Base-by-base conservation (phyloP, 441 rosid genomes). In the Geranium incanum region DNA sequence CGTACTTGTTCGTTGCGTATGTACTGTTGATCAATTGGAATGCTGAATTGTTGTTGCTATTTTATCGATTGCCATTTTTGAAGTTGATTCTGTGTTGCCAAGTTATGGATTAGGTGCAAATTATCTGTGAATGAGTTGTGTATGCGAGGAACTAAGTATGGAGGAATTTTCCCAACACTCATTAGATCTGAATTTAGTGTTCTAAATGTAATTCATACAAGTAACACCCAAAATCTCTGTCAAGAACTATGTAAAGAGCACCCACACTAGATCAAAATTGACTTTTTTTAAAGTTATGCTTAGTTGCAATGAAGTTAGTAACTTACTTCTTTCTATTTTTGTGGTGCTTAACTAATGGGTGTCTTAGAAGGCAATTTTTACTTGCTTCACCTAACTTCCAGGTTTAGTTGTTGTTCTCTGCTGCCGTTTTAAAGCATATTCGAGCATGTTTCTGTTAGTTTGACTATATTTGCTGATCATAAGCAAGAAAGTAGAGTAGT, bases 1-100 rank as follows among this genome's bases (percentile, higher is more conserved):
- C 33, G 2, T 59, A 59, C 64, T 59, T 18, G 64, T 59, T 18
- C 12, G 64, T 18, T 59, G 18, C 23, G 1, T 59, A 1, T 21
- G 23, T 7, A 59, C 64, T 59, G 3, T 59, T 59, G 64, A 59
- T 59, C 64, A 16, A 21, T 59, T 59, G 64, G 64, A 59, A 59
- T 59, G 64, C 64, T 6, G 8, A 1, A 18, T 59, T 45, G 21
- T 28, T 48, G 18, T 59, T 59, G 28, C 57, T 48, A 15, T 48
- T 48, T 11, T 48, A 11, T 48, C n/a, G 57, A 15, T 48, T 48
- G 3, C 0, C 3, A 48, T 13, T 12, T 6, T 23, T 59, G 64
- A 59, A 59, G 64, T 6, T 59, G 8, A 18, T 16, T 59, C 19
- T 59, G 18, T 16, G 64, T 18, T 59, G 33, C 11, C 16, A 23